Evolutionary conservation across 75 land plant species (phyloP), one percentile per base, ranked within the genome.

Genomic region (Pinus tabuliformis): DNA sequence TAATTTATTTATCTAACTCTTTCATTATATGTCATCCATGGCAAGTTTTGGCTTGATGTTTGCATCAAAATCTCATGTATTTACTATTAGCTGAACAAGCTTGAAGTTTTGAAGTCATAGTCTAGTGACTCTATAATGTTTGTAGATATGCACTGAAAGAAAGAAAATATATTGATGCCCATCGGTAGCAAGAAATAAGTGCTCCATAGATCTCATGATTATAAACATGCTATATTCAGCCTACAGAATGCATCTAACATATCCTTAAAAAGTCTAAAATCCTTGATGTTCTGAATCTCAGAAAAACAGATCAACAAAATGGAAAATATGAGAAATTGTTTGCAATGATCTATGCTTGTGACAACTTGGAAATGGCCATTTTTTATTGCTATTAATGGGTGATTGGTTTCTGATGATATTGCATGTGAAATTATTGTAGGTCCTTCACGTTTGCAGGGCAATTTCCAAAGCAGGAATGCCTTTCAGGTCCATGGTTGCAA

Each of bases 401-500:
- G 72, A 5, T 42, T 42, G 42, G 16, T 49, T 68, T 39, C 52
- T 42, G 5, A 42, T 42, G 54, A 68, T 11, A 68, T 13, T 45
- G n/a, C 42, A 13, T 68, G 22, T 68, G 72, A 68, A 68, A 42
- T 68, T 68, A 68, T 68, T 80, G 65, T 88, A 93, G 99, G 95
- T 97, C n/a, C 89, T 97, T 28, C 86, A 82, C 60, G 88, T 81
- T 65, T 95, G 98, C 70, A 81, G 98, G 49, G 86, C 91, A 21
- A 77, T 97, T 20, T 91, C 99, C 61, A 92, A 85, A 62, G 83
- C 61, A 77, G 99, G 99, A 37, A 84, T 86, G 21, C 92, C 93
- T 74, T 89, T 95, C 57, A 89, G 88, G 65, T 97, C 98, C 39
- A 91, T 97, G 92, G 95, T 95, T 66, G 93, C 88, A 73, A 97